Base-by-base conservation (phyloP, 805 yeast species). In the Yarrowia deformans region DNA sequence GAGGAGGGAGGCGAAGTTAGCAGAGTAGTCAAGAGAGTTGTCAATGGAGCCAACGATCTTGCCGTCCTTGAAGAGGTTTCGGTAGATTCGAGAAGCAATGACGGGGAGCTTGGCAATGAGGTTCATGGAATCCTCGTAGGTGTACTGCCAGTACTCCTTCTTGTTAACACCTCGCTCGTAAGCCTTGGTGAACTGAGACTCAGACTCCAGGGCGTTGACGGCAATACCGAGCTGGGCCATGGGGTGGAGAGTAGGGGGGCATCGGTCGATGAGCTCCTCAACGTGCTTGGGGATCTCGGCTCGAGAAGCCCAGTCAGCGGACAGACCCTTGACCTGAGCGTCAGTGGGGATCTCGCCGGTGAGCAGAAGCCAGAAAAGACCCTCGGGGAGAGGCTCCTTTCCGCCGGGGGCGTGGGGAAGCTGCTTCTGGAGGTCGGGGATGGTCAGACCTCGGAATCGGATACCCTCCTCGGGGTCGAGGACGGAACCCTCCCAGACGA, bases 401-500 rank as follows among this genome's bases (percentile, higher is more conserved):
- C 84, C 84, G 76, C 87, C 89, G 73, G 86, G 87, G 66, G 87
- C 90, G 82, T 88, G 87, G 82, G 96, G 96, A 72, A 90, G 84
- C 79, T 85, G 86, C 75, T 83, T 83, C 79, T 87, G 90, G 77
- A 89, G 84, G 73, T 90, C 93, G 72, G 93, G 93, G 75, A 90
- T 90, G 72, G 95, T 90, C 78, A 84, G 83, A 74, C 94, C 94
- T 80, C 94, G 88, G 85, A 90, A 90, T 79, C 93, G 86, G 77
- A 90, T 90, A 80, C 96, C 96, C 80, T 90, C 95, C 73, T 86
- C 86, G 70, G 96, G 90, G 78, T 90, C 96, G 75, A 90, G 81
- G 40, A 90, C 94, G 63, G 94, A 89, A 73, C 94, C 94, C 84
- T 90, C 96, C 95, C 95, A 90, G 68, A 90, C 93, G 72, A 90